Conservation (phyloP, 1,284 basidiomycete genomes). For the Cerioporus squamosus region DNA sequence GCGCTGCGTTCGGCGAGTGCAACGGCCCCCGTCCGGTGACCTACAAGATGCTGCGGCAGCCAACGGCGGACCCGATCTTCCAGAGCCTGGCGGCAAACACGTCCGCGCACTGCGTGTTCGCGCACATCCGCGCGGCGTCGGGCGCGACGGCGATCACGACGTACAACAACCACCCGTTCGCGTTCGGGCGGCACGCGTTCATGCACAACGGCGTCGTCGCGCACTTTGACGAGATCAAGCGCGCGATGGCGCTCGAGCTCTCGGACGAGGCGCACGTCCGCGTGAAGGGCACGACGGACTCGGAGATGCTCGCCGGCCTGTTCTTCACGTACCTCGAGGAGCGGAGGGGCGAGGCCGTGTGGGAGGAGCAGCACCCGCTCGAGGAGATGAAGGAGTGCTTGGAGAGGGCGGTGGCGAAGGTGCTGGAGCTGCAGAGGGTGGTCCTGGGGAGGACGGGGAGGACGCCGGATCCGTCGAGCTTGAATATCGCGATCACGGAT, state of each 20-base stretch:
- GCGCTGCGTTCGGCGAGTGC: constrained; percentile 35
- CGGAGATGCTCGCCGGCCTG: constrained; percentile 42
- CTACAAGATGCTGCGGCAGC: constrained; percentile 41
- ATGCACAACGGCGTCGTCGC: constrained; percentile 44
- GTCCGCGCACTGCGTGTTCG: constrained; percentile 36
- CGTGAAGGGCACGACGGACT: constrained; percentile 43
- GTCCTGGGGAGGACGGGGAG: constrained; percentile 19
- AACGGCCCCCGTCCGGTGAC: constrained; percentile 34
- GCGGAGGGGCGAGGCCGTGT: constrained; percentile 27
- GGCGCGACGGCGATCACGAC: constrained; percentile 33
- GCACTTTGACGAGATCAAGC: constrained; percentile 34
- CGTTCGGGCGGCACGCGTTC: constrained; percentile 41
- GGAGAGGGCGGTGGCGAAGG: constrained; percentile 32
- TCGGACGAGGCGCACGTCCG: constrained; percentile 31
- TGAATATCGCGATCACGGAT: constrained; percentile 40
- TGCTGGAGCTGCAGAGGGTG: constrained; percentile 32
- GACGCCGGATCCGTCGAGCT: constrained; percentile 29
- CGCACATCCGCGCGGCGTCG: constrained; percentile 41
- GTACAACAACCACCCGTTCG: constrained; percentile 45
- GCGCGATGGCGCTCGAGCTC: constrained; percentile 28
- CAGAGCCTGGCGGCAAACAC: constrained; percentile 37
- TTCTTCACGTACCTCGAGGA: constrained; percentile 40
- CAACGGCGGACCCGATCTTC: constrained; percentile 39
- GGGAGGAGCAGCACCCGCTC: constrained; percentile 35
- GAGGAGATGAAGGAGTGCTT: constrained; percentile 36